These are phyloP conservation scores for Mycogone perniciosa DNA, from an alignment of 2,329 filamentous ascomycete species.

Conservation along the genomic window DNA sequence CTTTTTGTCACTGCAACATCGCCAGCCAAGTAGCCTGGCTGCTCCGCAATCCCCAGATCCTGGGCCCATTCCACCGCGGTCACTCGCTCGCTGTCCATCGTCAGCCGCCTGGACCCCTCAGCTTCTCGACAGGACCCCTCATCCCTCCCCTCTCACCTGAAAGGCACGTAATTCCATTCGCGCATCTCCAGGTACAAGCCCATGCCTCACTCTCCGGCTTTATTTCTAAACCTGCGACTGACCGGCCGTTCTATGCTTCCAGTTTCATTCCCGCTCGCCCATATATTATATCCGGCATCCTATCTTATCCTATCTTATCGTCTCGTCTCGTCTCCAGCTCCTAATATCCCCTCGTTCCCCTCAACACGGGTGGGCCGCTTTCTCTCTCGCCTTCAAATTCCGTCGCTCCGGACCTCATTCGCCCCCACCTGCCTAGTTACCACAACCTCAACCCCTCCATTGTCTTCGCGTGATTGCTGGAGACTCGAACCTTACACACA, in stretches of 20 bases:
- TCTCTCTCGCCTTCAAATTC: conserved; percentile 1
- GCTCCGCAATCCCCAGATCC: conserved; percentile 3
- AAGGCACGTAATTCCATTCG: neutral
- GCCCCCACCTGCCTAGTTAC: conserved; percentile 2
- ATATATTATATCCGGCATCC: too few species aligned
- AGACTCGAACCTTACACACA: conserved; percentile 2
- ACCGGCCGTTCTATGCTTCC: too few species aligned
- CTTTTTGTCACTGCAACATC: neutral
- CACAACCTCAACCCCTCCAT: conserved; percentile 10
- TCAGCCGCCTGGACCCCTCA: conserved; percentile 1
- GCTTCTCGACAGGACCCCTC: conserved; percentile 7
- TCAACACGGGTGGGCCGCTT: neutral
- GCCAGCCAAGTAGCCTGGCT: neutral
- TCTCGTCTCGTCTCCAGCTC: neutral
- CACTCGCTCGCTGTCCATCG: conserved; percentile 6
- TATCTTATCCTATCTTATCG: too few species aligned
- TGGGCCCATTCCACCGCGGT: conserved; percentile 1
- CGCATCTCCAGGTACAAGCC: neutral
- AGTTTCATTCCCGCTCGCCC: too few species aligned
- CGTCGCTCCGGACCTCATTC: conserved; percentile 4
- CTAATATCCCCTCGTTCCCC: neutral
- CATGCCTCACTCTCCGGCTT: neutral
- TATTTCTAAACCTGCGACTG: too few species aligned
- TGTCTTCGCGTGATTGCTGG: conserved; percentile 1
- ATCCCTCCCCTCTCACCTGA: conserved; percentile 1